These are phyloP conservation scores for Penicillium hesseltinei DNA, from an alignment of 2,329 filamentous ascomycete genomes.

Conservation along the genomic window DNA sequence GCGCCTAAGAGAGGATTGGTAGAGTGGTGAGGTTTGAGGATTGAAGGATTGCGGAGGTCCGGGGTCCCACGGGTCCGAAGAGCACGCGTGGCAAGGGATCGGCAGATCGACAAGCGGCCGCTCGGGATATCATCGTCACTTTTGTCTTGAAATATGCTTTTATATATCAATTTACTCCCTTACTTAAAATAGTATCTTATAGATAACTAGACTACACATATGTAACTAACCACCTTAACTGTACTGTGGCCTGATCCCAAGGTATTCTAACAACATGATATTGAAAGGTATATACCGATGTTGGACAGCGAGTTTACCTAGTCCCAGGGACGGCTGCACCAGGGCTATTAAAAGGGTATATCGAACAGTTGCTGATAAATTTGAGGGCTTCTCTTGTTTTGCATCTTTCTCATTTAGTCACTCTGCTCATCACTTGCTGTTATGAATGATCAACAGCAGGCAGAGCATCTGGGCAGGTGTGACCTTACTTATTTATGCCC, in stretches of 20 bases:
- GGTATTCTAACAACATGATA: not conserved
- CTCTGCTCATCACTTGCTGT: not conserved
- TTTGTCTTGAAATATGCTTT: not conserved
- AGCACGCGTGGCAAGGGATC: not conserved
- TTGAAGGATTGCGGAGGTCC: not conserved
- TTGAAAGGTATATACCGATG: not conserved
- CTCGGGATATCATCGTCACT: not conserved
- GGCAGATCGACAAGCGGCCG: conserved; percentile 4
- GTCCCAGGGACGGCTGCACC: not conserved
- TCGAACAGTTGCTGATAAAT: not conserved
- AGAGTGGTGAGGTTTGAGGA: not conserved
- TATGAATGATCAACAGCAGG: not conserved
- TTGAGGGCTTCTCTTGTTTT: not conserved
- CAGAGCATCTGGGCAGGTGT: not conserved
- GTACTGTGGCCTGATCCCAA: not conserved
- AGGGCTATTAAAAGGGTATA: not conserved
- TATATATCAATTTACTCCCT: not conserved
- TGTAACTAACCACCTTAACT: not conserved
- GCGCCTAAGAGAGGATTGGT: not conserved
- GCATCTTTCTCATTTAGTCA: not conserved
- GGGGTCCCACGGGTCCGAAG: not conserved
- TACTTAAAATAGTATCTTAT: not conserved
- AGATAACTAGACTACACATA: not conserved
- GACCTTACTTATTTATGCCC: not conserved
- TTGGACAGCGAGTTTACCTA: not conserved